Evolutionary conservation across 805 yeast genomes (phyloP).

Genomic region (Hermanozyma aechmeae): DNA sequence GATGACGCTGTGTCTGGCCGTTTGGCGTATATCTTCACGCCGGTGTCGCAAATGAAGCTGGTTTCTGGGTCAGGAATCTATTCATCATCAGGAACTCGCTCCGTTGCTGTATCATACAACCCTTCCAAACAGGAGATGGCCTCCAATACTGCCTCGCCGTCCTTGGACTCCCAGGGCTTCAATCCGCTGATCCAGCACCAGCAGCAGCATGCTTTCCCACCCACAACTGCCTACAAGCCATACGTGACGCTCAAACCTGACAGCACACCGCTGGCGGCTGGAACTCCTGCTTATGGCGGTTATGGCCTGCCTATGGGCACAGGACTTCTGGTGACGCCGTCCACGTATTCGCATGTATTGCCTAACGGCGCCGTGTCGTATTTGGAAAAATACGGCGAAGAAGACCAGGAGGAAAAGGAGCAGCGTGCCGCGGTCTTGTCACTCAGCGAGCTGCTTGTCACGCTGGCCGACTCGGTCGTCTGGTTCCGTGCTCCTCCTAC

Average conservation of each 20-base stretch:
- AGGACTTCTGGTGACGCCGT: constrained; percentile 20
- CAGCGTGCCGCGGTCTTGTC: no score
- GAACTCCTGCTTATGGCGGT: no score
- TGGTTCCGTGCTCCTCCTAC: constrained; percentile 69
- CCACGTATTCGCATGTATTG: constrained; percentile 25
- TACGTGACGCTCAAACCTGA: neutral
- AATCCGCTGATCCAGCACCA: constrained; percentile 7
- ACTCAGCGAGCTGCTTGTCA: constrained; percentile 12
- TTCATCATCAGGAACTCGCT: neutral
- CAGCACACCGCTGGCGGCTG: constrained; percentile 4
- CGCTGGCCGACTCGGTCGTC: constrained; percentile 13
- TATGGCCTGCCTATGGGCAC: constrained; percentile 7
- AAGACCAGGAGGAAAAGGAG: constrained; percentile 10
- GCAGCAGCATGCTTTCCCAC: constrained; percentile 7
- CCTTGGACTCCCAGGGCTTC: constrained; percentile 2
- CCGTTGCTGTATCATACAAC: no score
- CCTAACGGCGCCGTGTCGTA: constrained; percentile 33
- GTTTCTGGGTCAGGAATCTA: constrained; percentile 10
- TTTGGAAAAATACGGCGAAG: constrained; percentile 12
- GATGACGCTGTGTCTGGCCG: constrained; percentile 27
- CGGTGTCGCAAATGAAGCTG: constrained; percentile 33
- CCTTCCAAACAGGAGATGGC: no score
- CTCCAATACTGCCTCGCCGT: constrained; percentile 10
- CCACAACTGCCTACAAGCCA: constrained; percentile 1
- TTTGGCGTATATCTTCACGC: constrained; percentile 34